Evolutionary conservation across 768 basidiomycete genomes (phyloP).

Genomic region (Favolaschia claudopus): DNA sequence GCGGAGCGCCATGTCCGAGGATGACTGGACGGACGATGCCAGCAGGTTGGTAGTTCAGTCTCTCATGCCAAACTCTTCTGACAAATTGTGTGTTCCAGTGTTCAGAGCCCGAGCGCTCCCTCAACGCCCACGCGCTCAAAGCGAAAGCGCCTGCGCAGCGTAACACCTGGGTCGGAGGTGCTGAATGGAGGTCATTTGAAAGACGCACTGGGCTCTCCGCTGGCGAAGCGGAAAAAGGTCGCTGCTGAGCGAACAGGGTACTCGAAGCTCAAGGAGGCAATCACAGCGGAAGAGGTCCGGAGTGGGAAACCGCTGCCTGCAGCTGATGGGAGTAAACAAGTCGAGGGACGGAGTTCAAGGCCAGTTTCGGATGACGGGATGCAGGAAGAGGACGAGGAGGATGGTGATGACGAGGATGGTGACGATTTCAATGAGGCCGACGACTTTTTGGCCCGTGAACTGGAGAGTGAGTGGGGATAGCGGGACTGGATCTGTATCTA

Average conservation of each 20-base stretch:
- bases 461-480: conserved; percentile 83
- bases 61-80: neutral
- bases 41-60: conserved; percentile 40
- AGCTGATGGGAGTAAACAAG: conserved; percentile 27
- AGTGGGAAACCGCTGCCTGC: conserved; percentile 20
- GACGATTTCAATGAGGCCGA: conserved; percentile 69
- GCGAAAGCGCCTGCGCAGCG: conserved; percentile 75
- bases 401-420: conserved; percentile 58
- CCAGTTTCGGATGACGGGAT: conserved; percentile 43
- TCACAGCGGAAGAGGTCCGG: conserved; percentile 60
- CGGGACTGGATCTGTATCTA: neutral
- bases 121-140: conserved; percentile 54
- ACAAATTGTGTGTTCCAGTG: conserved; percentile 29
- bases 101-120: conserved; percentile 32
- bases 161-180: conserved; percentile 72
- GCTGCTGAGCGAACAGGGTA: conserved; percentile 68
- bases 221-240: conserved; percentile 84
- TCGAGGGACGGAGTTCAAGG: no score
- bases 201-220: conserved; percentile 64
- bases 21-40: conserved; percentile 61
- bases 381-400: conserved; percentile 46
- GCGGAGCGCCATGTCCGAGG: conserved; percentile 57
- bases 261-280: conserved; percentile 74
- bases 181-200: conserved; percentile 46
- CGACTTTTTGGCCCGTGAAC: conserved; percentile 82